Evolutionary conservation across 2,329 filamentous ascomycete genomes (phyloP).

Genomic region (Phaeophleospora eucalypticola): DNA sequence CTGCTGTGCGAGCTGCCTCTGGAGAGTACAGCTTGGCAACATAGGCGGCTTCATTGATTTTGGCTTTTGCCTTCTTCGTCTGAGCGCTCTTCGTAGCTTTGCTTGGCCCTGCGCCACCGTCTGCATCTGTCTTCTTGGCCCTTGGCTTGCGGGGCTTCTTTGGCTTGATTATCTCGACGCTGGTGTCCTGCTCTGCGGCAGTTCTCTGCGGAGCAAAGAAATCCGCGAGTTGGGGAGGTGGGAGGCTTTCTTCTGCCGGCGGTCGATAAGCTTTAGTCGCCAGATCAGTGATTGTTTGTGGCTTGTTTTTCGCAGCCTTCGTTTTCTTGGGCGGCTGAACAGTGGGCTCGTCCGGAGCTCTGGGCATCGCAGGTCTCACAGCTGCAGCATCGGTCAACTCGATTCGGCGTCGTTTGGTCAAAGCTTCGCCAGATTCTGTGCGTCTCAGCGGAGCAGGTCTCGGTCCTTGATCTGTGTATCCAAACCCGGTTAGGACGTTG

Average conservation of each 20-base stretch:
- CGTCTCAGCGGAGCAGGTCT: neutral
- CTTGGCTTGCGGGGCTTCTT: constrained; percentile 28
- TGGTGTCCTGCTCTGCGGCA: neutral
- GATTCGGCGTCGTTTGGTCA: constrained; percentile 16
- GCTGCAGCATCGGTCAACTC: constrained; percentile 16
- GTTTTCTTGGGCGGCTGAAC: constrained; percentile 32
- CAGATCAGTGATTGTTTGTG: constrained; percentile 43
- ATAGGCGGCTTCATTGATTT: constrained; percentile 20
- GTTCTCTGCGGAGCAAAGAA: constrained; percentile 36
- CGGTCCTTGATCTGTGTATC: constrained; percentile 7
- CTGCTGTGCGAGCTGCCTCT: constrained; percentile 60
- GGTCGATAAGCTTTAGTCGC: constrained; percentile 66
- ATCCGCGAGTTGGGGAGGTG: constrained; percentile 40
- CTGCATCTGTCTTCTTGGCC: constrained; percentile 13
- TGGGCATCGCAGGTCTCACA: constrained; percentile 1
- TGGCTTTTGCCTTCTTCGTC: constrained; percentile 37
- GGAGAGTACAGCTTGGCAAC: constrained; percentile 58
- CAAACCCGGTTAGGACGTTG: constrained; percentile 14
- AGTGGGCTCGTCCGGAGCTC: constrained; percentile 5
- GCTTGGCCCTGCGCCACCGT: too few relatives aligned
- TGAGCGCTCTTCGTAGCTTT: constrained; percentile 12
- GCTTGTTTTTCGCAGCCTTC: constrained; percentile 1
- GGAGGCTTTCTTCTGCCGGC: constrained; percentile 25
- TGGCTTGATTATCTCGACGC: constrained; percentile 6
- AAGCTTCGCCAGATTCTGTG: constrained; percentile 10